These are phyloP conservation scores for Mesembryanthemum crystallinum DNA, from an alignment of 148 eudicot species.

Conservation along the genomic window DNA sequence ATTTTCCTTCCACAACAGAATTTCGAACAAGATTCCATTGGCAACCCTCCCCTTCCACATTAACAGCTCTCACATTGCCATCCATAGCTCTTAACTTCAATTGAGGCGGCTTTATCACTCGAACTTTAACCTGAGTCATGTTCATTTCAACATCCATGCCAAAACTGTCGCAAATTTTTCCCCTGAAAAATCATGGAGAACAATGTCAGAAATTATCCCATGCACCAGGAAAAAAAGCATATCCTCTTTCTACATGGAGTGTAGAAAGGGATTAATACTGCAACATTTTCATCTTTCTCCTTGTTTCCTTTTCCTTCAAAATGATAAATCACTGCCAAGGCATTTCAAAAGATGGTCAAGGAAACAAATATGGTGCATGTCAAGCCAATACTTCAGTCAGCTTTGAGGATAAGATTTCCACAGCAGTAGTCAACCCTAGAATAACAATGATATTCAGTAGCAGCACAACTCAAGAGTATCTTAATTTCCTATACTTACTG, in stretches of 20 bases:
- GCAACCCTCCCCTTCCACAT: slow-evolving; percentile 42
- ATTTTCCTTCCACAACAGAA: slow-evolving; percentile 47
- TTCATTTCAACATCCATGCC: slow-evolving; percentile 37
- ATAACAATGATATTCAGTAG: no score
- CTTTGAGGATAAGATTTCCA: no score
- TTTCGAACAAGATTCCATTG: slow-evolving; percentile 59
- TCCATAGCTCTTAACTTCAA: slow-evolving; percentile 43
- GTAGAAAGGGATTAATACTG: not conserved
- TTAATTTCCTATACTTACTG: not conserved
- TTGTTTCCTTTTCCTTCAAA: not conserved
- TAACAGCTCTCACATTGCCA: slow-evolving; percentile 8
- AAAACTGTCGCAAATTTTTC: slow-evolving; percentile 41
- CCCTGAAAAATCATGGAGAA: slow-evolving; percentile 30
- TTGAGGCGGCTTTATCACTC: slow-evolving; percentile 58
- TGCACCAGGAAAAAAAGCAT: not conserved
- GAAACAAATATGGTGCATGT: not conserved
- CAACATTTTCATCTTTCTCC: not conserved
- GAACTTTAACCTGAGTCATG: slow-evolving; percentile 49
- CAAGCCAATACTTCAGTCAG: no score
- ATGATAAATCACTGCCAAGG: not conserved
- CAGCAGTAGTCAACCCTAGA: no score
- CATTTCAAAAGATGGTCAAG: not conserved
- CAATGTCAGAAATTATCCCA: not conserved
- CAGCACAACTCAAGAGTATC: no score
- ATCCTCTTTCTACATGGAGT: not conserved